These are phyloP conservation scores for Microthyrium microscopicum DNA, from an alignment of 2,329 filamentous ascomycete species.

Conservation along the genomic window DNA sequence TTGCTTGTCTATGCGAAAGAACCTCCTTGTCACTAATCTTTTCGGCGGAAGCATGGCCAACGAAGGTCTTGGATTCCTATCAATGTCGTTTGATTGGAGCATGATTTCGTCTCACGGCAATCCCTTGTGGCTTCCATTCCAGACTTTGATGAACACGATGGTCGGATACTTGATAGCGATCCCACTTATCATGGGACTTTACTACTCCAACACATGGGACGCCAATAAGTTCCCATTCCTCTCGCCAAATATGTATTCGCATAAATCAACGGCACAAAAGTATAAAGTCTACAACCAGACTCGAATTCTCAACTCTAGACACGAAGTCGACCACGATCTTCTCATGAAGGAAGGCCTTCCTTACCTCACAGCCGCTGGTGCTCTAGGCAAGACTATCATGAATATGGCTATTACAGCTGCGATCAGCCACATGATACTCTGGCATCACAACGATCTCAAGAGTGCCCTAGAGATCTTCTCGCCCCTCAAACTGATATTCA, in stretches of 20 bases:
- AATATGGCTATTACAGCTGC: slow-evolving; percentile 9
- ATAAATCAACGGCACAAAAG: slow-evolving; percentile 6
- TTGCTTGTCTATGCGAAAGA: slow-evolving; percentile 8
- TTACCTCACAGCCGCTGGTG: slow-evolving; percentile 8
- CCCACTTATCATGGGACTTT: slow-evolving; percentile 11
- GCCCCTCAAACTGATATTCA: slow-evolving; percentile 10
- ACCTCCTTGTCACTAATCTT: slow-evolving; percentile 7
- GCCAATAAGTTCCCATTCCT: slow-evolving; percentile 9
- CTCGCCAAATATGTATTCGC: slow-evolving; percentile 8
- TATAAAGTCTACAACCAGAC: slow-evolving; percentile 9
- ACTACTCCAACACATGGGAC: slow-evolving; percentile 8
- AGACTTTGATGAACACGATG: slow-evolving; percentile 7
- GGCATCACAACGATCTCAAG: slow-evolving; percentile 19
- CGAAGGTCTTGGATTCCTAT: slow-evolving; percentile 16
- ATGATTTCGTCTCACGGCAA: too few species aligned
- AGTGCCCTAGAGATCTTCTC: slow-evolving; percentile 16
- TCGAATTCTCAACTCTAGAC: slow-evolving; percentile 8
- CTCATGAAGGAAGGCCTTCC: slow-evolving; percentile 8
- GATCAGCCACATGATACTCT: slow-evolving; percentile 8
- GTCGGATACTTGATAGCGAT: slow-evolving; percentile 9
- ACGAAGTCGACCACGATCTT: slow-evolving; percentile 5
- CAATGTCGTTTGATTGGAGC: slow-evolving; percentile 26
- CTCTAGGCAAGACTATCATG: slow-evolving; percentile 6
- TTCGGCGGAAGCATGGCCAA: slow-evolving; percentile 9
- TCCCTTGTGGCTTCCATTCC: slow-evolving; percentile 7